Conservation (phyloP, 108 stramenopile genomes). For the Chaetoceros tenuissimus region DNA sequence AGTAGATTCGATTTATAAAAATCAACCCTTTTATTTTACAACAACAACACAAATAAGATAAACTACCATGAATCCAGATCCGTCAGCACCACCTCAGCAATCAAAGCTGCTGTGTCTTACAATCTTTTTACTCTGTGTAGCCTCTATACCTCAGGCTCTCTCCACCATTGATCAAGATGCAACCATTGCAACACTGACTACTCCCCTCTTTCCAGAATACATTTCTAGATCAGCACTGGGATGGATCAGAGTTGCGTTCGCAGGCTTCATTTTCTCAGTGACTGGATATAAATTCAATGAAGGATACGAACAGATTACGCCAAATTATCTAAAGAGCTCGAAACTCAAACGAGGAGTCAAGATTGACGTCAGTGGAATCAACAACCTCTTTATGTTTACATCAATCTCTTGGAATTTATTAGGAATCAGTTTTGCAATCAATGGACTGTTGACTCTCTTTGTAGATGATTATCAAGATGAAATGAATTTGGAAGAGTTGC, state of each 20-base stretch:
- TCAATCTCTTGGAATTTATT: slow-evolving; percentile 66
- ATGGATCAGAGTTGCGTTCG: slow-evolving; percentile 36
- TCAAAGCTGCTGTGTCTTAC: too few species aligned
- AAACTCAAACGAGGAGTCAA: slow-evolving; percentile 14
- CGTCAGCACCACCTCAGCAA: too few species aligned
- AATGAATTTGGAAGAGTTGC: slow-evolving; percentile 2
- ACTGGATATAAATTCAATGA: slow-evolving; percentile 18
- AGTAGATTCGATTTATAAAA: too few species aligned
- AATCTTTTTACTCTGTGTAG: too few species aligned
- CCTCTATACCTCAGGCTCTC: slow-evolving; percentile 34
- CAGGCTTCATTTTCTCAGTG: slow-evolving; percentile 21
- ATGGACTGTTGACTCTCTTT: slow-evolving; percentile 17
- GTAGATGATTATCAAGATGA: slow-evolving; percentile 15
- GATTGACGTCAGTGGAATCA: slow-evolving; percentile 15
- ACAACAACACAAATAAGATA: too few species aligned
- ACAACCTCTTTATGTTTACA: slow-evolving; percentile 56
- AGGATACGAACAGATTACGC: slow-evolving; percentile 4
- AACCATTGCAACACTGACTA: slow-evolving; percentile 43
- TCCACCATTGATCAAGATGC: slow-evolving; percentile 43
- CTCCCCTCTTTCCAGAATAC: slow-evolving; percentile 31
- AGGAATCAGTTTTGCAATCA: slow-evolving; percentile 42
- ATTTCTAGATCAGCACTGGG: slow-evolving; percentile 34
- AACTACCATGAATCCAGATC: too few species aligned
- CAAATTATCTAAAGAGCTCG: slow-evolving; percentile 2
- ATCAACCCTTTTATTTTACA: too few species aligned